These are phyloP conservation scores for Trichosporon coremiiforme DNA, from an alignment of 1,284 basidiomycete species.

Conservation along the genomic window DNA sequence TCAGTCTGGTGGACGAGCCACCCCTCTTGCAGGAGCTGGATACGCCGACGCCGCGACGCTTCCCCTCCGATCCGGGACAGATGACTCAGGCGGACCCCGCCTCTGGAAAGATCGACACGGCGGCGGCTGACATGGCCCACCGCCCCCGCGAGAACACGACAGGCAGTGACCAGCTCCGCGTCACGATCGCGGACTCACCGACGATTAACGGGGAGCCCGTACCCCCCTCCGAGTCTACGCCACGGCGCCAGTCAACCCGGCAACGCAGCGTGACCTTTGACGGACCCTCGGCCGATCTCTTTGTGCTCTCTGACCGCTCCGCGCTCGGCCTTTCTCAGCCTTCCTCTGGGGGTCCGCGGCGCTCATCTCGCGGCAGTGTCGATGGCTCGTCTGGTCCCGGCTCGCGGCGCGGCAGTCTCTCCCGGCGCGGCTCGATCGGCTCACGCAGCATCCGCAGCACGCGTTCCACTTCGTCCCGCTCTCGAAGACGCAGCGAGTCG, in stretches of 20 bases:
- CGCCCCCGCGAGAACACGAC: not conserved
- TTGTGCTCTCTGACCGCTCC: not conserved
- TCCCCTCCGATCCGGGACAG: not conserved
- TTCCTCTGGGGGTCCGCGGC: not conserved
- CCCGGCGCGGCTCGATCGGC: slow-evolving; percentile 18
- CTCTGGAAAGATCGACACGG: no score
- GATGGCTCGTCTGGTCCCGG: not conserved
- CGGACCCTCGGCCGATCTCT: not conserved
- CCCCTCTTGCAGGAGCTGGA: not conserved
- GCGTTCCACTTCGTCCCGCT: not conserved
- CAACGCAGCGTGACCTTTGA: slow-evolving; percentile 19
- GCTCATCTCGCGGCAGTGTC: not conserved
- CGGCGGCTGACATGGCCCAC: not conserved
- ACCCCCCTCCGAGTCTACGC: not conserved
- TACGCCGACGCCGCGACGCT: not conserved
- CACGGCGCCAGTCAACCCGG: not conserved
- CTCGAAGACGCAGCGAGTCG: not conserved
- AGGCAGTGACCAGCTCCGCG: not conserved
- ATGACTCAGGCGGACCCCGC: not conserved
- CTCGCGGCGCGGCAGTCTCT: not conserved
- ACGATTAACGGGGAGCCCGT: not conserved
- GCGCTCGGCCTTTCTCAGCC: not conserved
- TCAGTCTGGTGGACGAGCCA: not conserved
- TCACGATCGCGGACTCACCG: slow-evolving; percentile 3
- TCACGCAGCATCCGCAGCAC: slow-evolving; percentile 5